A percentile compares a stretch with the other conserved stretches of the same genome.
Evolutionary conservation across 176 grass and related monocot genomes (phyloP).

Genomic region (Thinopyrum elongatum): DNA sequence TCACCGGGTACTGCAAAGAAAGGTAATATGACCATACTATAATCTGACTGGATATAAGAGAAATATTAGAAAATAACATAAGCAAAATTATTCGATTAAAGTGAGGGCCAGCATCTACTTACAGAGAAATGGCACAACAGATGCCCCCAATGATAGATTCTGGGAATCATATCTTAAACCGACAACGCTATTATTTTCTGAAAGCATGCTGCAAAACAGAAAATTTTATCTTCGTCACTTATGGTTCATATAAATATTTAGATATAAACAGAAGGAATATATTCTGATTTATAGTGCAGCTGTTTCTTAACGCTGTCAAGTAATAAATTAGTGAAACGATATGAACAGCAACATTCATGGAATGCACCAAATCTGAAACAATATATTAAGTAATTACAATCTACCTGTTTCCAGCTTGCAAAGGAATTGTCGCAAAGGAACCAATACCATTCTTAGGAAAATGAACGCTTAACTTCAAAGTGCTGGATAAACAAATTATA

Average conservation of each 20-base stretch:
- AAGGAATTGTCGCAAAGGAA: not conserved
- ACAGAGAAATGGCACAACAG: not conserved
- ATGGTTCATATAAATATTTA: not conserved
- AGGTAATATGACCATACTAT: not conserved
- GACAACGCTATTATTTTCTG: not conserved
- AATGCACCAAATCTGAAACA: not conserved
- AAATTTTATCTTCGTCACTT: not conserved
- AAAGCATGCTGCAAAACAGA: not conserved
- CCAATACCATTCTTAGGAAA: not conserved
- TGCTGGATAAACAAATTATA: not conserved
- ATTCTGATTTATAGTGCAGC: not conserved
- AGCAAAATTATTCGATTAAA: not conserved
- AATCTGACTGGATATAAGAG: not conserved
- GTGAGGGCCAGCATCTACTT: not conserved
- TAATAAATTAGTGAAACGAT: not conserved
- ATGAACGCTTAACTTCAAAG: not conserved
- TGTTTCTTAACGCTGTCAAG: not conserved
- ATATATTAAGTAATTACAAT: not conserved
- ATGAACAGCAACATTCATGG: not conserved
- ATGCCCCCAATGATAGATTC: not conserved
- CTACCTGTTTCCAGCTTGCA: not conserved
- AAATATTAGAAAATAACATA: not conserved
- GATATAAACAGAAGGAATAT: not conserved
- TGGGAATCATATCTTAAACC: constrained; percentile 2
- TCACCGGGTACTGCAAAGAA: not conserved